These are phyloP conservation scores for Globisporangium camurandrum DNA, from an alignment of 352 stramenopile species.

Conservation along the genomic window DNA sequence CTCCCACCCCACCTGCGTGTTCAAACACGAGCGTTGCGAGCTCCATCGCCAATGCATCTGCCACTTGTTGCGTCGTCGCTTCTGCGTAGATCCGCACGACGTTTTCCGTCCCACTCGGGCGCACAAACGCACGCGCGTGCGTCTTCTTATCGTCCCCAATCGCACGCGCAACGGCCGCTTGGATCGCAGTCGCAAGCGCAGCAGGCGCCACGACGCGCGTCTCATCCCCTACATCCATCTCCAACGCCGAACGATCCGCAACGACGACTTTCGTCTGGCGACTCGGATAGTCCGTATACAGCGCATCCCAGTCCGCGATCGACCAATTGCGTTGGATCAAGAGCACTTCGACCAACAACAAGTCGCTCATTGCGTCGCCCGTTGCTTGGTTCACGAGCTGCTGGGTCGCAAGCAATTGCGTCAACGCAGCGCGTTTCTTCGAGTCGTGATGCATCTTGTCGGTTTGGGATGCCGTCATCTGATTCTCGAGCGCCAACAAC, in stretches of 20 bases:
- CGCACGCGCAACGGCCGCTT: slow-evolving; percentile 45
- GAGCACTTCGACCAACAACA: slow-evolving; percentile 95
- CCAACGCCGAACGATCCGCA: slow-evolving; percentile 52
- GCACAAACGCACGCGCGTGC: slow-evolving; percentile 87
- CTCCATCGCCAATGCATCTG: slow-evolving; percentile 85
- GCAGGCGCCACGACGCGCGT: slow-evolving; percentile 47
- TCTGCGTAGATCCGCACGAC: slow-evolving; percentile 98
- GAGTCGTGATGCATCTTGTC: too few relatives aligned
- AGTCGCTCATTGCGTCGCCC: slow-evolving; percentile 95
- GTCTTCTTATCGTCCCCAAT: too few relatives aligned
- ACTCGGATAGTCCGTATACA: slow-evolving; percentile 95
- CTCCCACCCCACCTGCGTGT: slow-evolving; percentile 61
- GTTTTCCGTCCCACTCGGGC: slow-evolving; percentile 97
- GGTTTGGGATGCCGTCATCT: too few relatives aligned
- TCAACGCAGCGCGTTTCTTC: slow-evolving; percentile 74
- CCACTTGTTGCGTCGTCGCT: slow-evolving; percentile 83
- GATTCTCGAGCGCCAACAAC: slow-evolving; percentile 75
- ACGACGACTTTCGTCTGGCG: slow-evolving; percentile 86
- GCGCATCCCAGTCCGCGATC: slow-evolving; percentile 87
- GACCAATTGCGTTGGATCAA: slow-evolving; percentile 87
- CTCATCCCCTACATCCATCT: slow-evolving; percentile 61
- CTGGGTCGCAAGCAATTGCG: slow-evolving; percentile 80
- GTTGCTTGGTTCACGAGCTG: slow-evolving; percentile 96
- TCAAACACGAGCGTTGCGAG: slow-evolving; percentile 79
- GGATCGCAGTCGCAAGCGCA: slow-evolving; percentile 41